Conservation (phyloP, 768 basidiomycete species). For the Leccinum aurantiacum region DNA sequence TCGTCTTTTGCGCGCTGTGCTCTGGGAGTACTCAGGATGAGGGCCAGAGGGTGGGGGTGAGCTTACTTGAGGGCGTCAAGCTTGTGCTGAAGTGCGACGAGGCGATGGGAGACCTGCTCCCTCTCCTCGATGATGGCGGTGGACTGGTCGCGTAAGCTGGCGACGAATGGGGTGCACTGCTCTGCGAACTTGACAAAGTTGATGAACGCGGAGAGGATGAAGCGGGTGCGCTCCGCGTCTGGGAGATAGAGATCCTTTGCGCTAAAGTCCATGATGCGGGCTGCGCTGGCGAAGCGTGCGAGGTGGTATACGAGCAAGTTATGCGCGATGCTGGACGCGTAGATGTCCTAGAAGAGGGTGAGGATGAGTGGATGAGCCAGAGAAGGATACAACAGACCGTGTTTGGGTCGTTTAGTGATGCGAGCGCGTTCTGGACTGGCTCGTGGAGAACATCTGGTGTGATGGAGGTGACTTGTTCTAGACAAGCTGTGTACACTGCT, state of each 20-base stretch:
- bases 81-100: constrained; percentile 49
- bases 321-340: constrained; percentile 53
- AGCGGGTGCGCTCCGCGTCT: constrained; percentile 69
- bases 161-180: constrained; percentile 63
- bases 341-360: constrained; percentile 55
- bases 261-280: constrained; percentile 75
- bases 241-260: constrained; percentile 73
- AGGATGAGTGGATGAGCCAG: not conserved
- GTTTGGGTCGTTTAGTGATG: constrained; percentile 50
- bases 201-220: constrained; percentile 83
- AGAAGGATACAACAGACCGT: constrained; percentile 44
- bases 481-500: constrained; percentile 65
- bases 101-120: constrained; percentile 51
- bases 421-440: constrained; percentile 55
- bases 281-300: constrained; percentile 71
- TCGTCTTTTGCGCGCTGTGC: constrained; percentile 67
- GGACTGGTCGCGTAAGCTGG: constrained; percentile 60
- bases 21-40: constrained; percentile 35
- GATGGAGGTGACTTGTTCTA: constrained; percentile 70
- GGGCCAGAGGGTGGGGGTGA: not conserved
- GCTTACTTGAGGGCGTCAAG: constrained; percentile 58
- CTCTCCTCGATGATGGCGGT: constrained; percentile 58
- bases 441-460: constrained; percentile 56
- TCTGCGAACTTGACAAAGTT: constrained; percentile 92
- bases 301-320: constrained; percentile 72